A percentile compares a stretch with the other conserved stretches of the same genome.
These are phyloP conservation scores for Aspergillus cavernicola DNA, from an alignment of 495 filamentous ascomycete species.

Conservation along the genomic window DNA sequence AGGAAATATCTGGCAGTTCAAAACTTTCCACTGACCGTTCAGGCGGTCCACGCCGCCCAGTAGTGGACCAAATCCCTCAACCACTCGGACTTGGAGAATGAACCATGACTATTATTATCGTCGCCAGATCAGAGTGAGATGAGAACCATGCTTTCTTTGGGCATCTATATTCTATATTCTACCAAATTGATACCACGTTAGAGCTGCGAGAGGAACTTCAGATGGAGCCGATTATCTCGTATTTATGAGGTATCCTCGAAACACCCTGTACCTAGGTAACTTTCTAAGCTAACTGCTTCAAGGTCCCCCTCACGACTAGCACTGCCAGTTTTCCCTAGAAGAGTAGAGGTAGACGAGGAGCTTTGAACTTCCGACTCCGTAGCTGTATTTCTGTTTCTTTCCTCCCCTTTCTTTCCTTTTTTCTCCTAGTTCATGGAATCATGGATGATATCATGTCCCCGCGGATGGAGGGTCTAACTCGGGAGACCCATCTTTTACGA, in stretches of 20 bases:
- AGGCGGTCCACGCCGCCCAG: slow-evolving; percentile 6
- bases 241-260: background rate
- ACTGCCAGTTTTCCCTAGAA: no score
- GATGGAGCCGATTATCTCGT: no score
- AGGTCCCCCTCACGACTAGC: background rate
- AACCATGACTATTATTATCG: slow-evolving; percentile 1
- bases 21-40: background rate
- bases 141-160: background rate
- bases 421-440: background rate
- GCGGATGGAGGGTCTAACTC: background rate
- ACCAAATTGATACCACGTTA: no score
- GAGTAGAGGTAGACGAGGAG: slow-evolving; percentile 3
- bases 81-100: slow-evolving; percentile 3
- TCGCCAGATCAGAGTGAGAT: background rate
- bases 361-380: background rate
- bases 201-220: no score
- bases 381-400: background rate
- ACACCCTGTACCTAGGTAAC: background rate
- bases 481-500: no score
- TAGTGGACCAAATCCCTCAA: slow-evolving; percentile 1
- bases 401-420: background rate
- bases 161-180: background rate
- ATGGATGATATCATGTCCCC: slow-evolving; percentile 11
- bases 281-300: background rate
- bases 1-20: no score